Conservation (phyloP, 225 moss, liverwort and hornwort species). For the Asterella californica region DNA sequence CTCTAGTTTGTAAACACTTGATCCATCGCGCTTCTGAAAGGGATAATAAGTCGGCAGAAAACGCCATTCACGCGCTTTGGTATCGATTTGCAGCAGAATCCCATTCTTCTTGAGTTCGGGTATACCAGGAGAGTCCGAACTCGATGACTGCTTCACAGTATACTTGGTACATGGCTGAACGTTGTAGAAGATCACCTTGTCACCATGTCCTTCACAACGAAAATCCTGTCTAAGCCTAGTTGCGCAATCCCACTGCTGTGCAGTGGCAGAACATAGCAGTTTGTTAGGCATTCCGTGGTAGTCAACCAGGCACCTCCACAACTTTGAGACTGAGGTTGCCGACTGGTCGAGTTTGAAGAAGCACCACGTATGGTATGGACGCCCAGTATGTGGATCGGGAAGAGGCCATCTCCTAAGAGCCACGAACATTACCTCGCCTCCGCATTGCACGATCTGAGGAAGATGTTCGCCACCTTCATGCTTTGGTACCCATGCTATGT, state of each 20-base stretch:
- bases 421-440: not conserved
- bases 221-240: not conserved
- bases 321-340: not conserved
- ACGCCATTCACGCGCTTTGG: not conserved
- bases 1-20: not conserved
- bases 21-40: not conserved
- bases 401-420: not conserved
- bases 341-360: not conserved
- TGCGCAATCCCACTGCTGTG: not conserved
- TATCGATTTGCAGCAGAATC: not conserved
- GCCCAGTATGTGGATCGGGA: no score
- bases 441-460: not conserved
- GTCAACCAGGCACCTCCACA: not conserved
- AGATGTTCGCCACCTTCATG: not conserved
- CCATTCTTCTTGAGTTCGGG: not conserved
- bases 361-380: not conserved
- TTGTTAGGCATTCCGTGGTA: no score
- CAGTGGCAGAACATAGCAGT: not conserved
- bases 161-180: not conserved
- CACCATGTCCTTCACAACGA: not conserved
- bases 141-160: not conserved
- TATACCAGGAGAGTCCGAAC: not conserved
- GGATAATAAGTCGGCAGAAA: not conserved
- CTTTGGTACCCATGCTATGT: not conserved
- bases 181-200: not conserved